phyloP scores from a whole-genome alignment of 2,329 filamentous ascomycete species.

The Aspergillus cejpii region DNA sequence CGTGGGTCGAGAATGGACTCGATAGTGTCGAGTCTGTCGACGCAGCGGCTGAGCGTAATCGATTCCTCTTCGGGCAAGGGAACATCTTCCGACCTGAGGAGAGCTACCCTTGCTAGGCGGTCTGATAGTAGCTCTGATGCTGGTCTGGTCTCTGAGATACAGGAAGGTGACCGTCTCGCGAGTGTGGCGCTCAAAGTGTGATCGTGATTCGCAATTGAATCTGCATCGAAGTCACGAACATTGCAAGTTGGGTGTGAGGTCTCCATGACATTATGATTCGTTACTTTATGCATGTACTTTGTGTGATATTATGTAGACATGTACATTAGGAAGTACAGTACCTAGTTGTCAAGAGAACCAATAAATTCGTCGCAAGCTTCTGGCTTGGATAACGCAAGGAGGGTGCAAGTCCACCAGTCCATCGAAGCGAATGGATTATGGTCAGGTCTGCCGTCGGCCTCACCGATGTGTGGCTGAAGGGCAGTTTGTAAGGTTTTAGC shows the following conservation, averaged over 20 bases:
- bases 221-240: neutral
- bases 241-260: neutral
- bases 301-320: neutral
- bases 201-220: neutral
- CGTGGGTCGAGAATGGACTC: constrained; percentile 28
- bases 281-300: neutral
- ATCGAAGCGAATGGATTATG: neutral
- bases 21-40: constrained; percentile 37
- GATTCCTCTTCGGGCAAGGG: constrained; percentile 24
- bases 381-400: neutral
- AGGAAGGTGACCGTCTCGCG: neutral
- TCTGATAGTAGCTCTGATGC: constrained; percentile 9
- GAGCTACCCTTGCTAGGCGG: constrained; percentile 30
- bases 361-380: too few species aligned
- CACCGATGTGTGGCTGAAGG: neutral
- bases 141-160: neutral
- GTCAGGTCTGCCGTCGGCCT: too few species aligned
- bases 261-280: neutral
- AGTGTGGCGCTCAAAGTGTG: neutral
- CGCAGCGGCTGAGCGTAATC: constrained; percentile 29
- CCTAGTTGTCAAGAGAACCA: too few species aligned
- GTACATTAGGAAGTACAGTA: neutral
- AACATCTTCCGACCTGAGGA: constrained; percentile 23
- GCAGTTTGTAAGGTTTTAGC: neutral
- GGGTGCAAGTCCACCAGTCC: neutral